Percentiles rank a stretch among this genome's conserved stretches.
These are phyloP conservation scores for Scytalidium lignicola DNA, from an alignment of 2,329 filamentous ascomycete species.

Conservation along the genomic window DNA sequence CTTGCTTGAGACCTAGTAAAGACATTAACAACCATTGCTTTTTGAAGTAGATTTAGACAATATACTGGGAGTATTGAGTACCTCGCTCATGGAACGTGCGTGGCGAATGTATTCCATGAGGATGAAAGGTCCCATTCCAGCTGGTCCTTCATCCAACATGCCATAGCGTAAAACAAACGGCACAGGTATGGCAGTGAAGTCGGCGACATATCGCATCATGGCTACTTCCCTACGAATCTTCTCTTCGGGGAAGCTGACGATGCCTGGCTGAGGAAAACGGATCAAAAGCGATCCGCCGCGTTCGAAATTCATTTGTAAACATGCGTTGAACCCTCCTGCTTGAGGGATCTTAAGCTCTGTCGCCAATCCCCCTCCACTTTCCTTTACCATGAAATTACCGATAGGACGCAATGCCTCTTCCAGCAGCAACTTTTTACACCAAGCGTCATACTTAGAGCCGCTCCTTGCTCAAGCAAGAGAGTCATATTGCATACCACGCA, in stretches of 20 bases:
- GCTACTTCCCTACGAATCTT: slow-evolving; percentile 25
- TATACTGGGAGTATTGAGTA: slow-evolving; percentile 22
- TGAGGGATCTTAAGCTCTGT: too few species aligned
- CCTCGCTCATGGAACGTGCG: slow-evolving; percentile 14
- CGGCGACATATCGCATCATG: slow-evolving; percentile 16
- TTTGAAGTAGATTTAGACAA: too few species aligned
- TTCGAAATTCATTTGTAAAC: too few species aligned
- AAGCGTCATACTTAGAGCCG: too few species aligned
- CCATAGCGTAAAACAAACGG: slow-evolving; percentile 19
- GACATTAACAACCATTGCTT: too few species aligned
- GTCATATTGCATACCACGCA: too few species aligned
- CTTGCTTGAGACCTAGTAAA: slow-evolving; percentile 1
- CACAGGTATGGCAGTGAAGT: slow-evolving; percentile 20
- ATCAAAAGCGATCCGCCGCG: slow-evolving; percentile 3
- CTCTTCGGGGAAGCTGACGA: slow-evolving; percentile 8
- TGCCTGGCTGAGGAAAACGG: slow-evolving; percentile 6
- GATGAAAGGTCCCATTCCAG: slow-evolving; percentile 28
- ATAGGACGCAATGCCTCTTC: too few species aligned
- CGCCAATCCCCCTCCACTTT: too few species aligned
- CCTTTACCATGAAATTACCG: too few species aligned
- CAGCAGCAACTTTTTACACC: too few species aligned
- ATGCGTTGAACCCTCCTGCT: too few species aligned
- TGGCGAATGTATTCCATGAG: slow-evolving; percentile 29
- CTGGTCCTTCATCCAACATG: slow-evolving; percentile 8
- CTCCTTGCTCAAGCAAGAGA: too few species aligned